A percentile compares a stretch with the other conserved stretches of the same genome.
These are phyloP conservation scores for Volvariella surrecta DNA, from an alignment of 1,284 basidiomycete species.

Conservation along the genomic window DNA sequence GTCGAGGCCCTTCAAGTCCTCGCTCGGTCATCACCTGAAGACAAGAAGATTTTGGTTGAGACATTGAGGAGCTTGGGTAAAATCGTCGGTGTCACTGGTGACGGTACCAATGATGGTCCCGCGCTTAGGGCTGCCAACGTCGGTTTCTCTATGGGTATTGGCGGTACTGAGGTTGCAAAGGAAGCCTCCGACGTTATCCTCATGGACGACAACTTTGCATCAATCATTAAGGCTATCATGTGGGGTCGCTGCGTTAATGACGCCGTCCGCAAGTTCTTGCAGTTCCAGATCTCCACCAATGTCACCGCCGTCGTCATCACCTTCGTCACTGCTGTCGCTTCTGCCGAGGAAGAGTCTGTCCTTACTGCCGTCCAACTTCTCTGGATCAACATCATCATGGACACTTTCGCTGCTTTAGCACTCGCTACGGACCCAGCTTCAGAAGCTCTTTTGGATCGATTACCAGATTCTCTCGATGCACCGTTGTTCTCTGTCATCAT, in stretches of 20 bases:
- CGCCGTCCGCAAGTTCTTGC: conserved; percentile 93
- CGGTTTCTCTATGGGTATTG: conserved; percentile 97
- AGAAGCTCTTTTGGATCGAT: conserved; percentile 74
- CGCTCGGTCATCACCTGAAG: conserved; percentile 95
- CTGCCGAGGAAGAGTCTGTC: conserved; percentile 70
- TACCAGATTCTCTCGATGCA: conserved; percentile 83
- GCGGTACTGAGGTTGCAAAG: conserved; percentile 98
- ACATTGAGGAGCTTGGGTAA: conserved; percentile 85
- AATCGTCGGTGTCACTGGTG: conserved; percentile 95
- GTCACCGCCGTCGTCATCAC: conserved; percentile 94
- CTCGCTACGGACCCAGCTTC: conserved; percentile 94
- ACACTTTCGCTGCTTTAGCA: conserved; percentile 95
- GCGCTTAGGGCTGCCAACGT: conserved; percentile 93
- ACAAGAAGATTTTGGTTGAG: conserved; percentile 92
- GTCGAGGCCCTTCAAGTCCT: conserved; percentile 70
- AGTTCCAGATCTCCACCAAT: conserved; percentile 97
- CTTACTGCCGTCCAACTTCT: conserved; percentile 92
- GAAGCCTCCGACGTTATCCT: conserved; percentile 99
- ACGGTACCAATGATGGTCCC: conserved; percentile 97
- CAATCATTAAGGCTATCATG: conserved; percentile 95
- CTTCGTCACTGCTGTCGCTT: conserved; percentile 85
- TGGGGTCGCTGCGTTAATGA: conserved; percentile 99
- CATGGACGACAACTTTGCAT: conserved; percentile 97
- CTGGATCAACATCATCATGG: conserved; percentile 98
- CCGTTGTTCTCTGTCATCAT: conserved; percentile 88